Evolutionary conservation across 495 filamentous ascomycete genomes (phyloP).

Genomic region (Extremus antarcticus): DNA sequence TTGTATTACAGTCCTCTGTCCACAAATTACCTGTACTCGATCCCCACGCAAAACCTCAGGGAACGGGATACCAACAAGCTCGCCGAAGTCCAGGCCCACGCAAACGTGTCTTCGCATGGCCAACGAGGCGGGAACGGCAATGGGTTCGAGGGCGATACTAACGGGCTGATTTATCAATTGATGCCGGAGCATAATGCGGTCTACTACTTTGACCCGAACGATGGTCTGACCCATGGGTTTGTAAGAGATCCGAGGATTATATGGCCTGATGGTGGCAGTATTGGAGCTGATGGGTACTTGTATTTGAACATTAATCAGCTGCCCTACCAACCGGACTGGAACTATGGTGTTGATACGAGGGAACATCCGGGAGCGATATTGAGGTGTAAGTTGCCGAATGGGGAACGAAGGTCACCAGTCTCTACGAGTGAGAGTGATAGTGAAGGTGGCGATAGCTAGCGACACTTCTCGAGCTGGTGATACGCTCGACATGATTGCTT

Average conservation of each 20-base stretch:
- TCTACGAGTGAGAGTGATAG: slow-evolving; percentile 5
- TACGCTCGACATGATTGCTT: too few species aligned
- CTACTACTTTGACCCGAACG: slow-evolving; percentile 28
- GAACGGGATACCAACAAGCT: slow-evolving; percentile 23
- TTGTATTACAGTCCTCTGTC: slow-evolving; percentile 32
- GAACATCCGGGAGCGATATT: slow-evolving; percentile 24
- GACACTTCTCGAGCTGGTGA: too few species aligned
- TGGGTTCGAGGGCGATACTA: slow-evolving; percentile 30
- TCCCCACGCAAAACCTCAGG: slow-evolving; percentile 28
- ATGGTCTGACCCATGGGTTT: slow-evolving; percentile 25
- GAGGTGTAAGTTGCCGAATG: slow-evolving; percentile 21
- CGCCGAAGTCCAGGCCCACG: slow-evolving; percentile 28
- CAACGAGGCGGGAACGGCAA: slow-evolving; percentile 33
- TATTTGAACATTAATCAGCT: slow-evolving; percentile 38
- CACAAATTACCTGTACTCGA: slow-evolving; percentile 28
- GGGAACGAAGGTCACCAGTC: slow-evolving; percentile 25
- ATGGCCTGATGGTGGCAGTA: slow-evolving; percentile 33
- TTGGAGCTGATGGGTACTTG: slow-evolving; percentile 32
- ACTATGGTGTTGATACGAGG: slow-evolving; percentile 23
- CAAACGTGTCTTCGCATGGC: slow-evolving; percentile 30
- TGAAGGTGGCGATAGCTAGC: too few species aligned
- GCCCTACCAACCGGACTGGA: slow-evolving; percentile 31
- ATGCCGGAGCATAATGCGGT: slow-evolving; percentile 35
- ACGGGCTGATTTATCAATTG: slow-evolving; percentile 33
- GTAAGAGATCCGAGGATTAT: slow-evolving; percentile 34